Evolutionary conservation across 345 rosid genomes (phyloP), one percentile per base, ranked within the genome.

Genomic region (Murraya paniculata): DNA sequence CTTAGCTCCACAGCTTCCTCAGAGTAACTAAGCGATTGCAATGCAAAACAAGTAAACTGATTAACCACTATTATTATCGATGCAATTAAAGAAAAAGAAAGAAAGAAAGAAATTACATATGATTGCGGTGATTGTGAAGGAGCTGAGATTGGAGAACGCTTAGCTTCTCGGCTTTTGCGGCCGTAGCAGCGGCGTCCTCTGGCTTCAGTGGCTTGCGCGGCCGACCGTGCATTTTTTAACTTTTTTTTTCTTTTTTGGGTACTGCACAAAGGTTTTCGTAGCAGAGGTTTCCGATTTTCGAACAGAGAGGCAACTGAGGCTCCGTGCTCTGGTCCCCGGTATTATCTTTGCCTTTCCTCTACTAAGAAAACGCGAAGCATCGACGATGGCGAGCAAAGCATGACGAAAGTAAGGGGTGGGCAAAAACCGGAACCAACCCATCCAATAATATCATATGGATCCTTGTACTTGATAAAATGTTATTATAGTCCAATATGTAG

Each of bases 1-100:
- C 98, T 96, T 10, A 89, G 65, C 36, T 92, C 86, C 50, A 96
- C 69, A 28, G 98, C 98, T 85, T 94, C 97, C 79, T 90, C 77
- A 19, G 90, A 88, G 80, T 91, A 95, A 82, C 98, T 93, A 88
- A 61, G 72, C 19, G 19, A 64, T 28, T 11, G 9, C 57, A 53
- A 53, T 45, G 50, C 50, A 45, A 11, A 2, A 13, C 50, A 45
- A 45, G 50, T 13, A 45, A 45, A 45, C 18, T 45, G 18, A 45
- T 11, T 45, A 45, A 45, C 1, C 5, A 45, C 5, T 45, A 13
- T 45, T 45, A 13, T 45, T 45, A 45, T 45, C 0, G 4, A 45
- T 10, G 13, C 6, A 53, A 66, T 36, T 19, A 50, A 56, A 66
- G 25, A 35, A 66, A 65, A 77, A 72, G 9, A 13, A 50, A 22